Evolutionary conservation across 192 early-diverging fungal genomes (phyloP), one percentile per base, ranked within the genome.

Genomic region (Coemansia sp.): DNA sequence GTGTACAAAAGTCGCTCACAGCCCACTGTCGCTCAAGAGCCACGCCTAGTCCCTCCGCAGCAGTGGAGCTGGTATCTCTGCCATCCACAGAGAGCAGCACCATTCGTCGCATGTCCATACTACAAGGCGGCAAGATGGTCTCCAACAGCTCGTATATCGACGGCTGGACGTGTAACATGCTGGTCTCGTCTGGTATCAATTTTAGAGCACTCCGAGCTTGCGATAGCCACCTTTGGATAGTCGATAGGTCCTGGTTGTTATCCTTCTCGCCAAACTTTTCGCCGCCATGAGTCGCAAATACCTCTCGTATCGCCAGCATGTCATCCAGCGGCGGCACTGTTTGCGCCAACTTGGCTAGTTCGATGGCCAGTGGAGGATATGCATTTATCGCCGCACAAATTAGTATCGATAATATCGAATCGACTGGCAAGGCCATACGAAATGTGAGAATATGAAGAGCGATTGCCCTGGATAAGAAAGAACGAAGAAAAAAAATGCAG

Each of bases 181-280:
- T 9, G 0, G 60, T 40, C 4, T 40, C 9, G 6, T 40, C 36
- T 27, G 36, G 10, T 24, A 10, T 18, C 33, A 0, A 10, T 41
- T 16, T 24, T 40, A 36, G 8, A 15, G 33, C 31, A 12, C 52
- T 42, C 40, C 27, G 20, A n/a, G 3, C 3, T n/a, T 54, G 44
- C 1, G 55, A 6, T 27, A 74, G 59, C 80, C 80, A 82, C 24
- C 43, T 12, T 1, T 64, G 62, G 15, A 82, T 55, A 7, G 71
- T 41, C 1, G 22, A 20, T 1, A 82, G 70, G 27, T 83, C 80
- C 12, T 47, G 36, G 5, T 59, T 63, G 66, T 75, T 78, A 76
- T 83, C 80, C 59, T 61, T 74, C 34, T 83, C 80, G 65, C 80
- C 80, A 67, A 83, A 83, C 65, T 73, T 42, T n/a, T 77, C 76